These are phyloP conservation scores for Pestalotiopsis sp. DNA, from an alignment of 2,329 filamentous ascomycete species.

Conservation along the genomic window DNA sequence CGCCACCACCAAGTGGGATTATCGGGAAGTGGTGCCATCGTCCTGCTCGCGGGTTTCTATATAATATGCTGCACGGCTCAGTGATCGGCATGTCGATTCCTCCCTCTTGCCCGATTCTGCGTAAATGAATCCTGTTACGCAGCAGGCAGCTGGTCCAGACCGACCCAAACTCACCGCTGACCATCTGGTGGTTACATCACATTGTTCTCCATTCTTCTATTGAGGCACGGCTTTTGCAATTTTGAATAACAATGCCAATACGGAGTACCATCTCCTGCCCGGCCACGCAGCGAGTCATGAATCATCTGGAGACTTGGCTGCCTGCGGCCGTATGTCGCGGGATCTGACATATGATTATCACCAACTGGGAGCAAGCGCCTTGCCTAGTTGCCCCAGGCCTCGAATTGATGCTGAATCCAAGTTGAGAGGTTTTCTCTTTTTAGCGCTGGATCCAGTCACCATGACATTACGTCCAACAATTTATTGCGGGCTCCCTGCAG, in stretches of 20 bases:
- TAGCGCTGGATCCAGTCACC: neutral
- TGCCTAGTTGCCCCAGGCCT: neutral
- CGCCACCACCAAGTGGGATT: neutral
- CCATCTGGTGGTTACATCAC: neutral
- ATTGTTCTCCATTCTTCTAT: neutral
- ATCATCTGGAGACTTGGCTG: neutral
- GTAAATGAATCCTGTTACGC: neutral
- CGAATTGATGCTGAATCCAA: neutral
- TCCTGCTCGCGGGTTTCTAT: neutral
- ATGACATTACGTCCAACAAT: neutral
- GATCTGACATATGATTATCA: neutral
- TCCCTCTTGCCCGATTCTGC: neutral
- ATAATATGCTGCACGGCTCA: neutral
- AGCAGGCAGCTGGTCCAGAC: neutral
- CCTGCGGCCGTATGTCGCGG: neutral
- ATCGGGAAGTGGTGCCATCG: neutral
- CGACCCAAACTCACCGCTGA: neutral
- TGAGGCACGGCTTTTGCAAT: neutral
- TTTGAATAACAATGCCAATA: neutral
- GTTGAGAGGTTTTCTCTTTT: neutral
- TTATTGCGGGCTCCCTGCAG: neutral
- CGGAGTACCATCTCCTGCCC: neutral
- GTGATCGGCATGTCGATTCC: neutral
- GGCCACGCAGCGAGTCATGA: neutral
- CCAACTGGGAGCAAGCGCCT: neutral